Evolutionary conservation across 257 asterid genomes (phyloP).

Genomic region (Capsicum pubescens): DNA sequence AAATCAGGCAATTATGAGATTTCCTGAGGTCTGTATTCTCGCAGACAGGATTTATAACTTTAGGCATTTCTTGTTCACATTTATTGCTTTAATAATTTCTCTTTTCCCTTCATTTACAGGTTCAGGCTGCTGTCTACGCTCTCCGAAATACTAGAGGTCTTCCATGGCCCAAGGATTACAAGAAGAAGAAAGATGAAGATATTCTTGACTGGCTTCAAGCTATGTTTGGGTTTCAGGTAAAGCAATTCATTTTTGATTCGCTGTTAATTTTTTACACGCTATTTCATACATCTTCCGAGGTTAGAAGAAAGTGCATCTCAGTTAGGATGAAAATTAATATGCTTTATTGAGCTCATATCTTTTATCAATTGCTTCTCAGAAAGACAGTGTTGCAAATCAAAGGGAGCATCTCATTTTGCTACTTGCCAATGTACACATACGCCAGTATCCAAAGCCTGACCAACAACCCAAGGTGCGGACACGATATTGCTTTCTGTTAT

Average conservation of each 20-base stretch:
- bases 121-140: slow-evolving; percentile 95
- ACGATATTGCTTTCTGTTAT: slow-evolving; percentile 33
- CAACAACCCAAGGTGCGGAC: slow-evolving; percentile 91
- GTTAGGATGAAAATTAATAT: slow-evolving; percentile 21
- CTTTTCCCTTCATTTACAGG: slow-evolving; percentile 51
- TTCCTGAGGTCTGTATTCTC: slow-evolving; percentile 78
- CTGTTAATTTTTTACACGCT: slow-evolving; percentile 14
- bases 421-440: slow-evolving; percentile 96
- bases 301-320: background rate
- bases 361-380: slow-evolving; percentile 59
- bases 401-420: slow-evolving; percentile 98
- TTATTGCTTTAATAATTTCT: slow-evolving; percentile 21
- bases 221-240: slow-evolving; percentile 98
- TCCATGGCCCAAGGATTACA: slow-evolving; percentile 98
- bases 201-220: slow-evolving; percentile 99
- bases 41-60: background rate
- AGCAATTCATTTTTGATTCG: background rate
- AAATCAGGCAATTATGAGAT: slow-evolving; percentile 93
- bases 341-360: slow-evolving; percentile 28
- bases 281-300: background rate
- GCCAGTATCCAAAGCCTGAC: slow-evolving; percentile 96
- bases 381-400: slow-evolving; percentile 93
- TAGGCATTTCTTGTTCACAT: slow-evolving; percentile 28
- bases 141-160: slow-evolving; percentile 93
- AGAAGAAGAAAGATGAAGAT: slow-evolving; percentile 97